Evolutionary conservation across 2,329 filamentous ascomycete species (phyloP), one percentile per base, ranked within the genome.

Genomic region (Neobulgaria alba): DNA sequence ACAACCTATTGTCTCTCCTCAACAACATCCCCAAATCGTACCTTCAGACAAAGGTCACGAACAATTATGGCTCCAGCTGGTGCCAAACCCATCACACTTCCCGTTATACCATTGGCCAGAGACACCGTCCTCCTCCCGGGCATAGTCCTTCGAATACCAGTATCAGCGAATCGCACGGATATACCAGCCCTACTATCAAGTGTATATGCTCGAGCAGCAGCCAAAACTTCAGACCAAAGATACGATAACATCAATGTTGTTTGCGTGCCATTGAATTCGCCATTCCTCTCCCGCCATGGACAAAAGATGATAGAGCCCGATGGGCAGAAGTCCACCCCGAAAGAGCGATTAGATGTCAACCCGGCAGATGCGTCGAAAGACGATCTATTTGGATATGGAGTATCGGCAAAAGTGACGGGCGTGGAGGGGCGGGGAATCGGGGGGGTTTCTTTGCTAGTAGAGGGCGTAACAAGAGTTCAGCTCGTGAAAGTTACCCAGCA

Each of bases 151-250:
- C 83, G 89, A 53, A 84, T 96, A 50, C 79, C 86, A 40, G 82
- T 95, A 38, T 78, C 82, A 30, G 80, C 72, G 29, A 72, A 82
- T 62, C 85, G 90, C 38, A 79, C 86, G 51, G 92, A 96, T 63
- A 82, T 96, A 51, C 82, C 87, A 39, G 85, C 90, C 37, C 76
- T 96, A 33, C 78, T 98, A 42, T 85, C 88, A 15, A 81, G 82
- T 53, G 77, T 95, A 45, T 90, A 94, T 64, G 84, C 84, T 56
- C 79, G 80, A 52, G 80, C 81, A 19, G 72, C 83, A 23, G 75
- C 77, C 30, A 81, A 79, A 55, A 75, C 81, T 51, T 75, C 78
- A 19, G 74, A 72, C 47, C 71, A 78, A 51, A 69, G 74, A 48
- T 70, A 81, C 57, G 75, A 79, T 51, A 69, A 71, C 51, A 78